A percentile compares a stretch with the other conserved stretches of the same genome.
phyloP scores from a whole-genome alignment of 2,329 filamentous ascomycete genomes.

The Epichloe glyceriae region DNA sequence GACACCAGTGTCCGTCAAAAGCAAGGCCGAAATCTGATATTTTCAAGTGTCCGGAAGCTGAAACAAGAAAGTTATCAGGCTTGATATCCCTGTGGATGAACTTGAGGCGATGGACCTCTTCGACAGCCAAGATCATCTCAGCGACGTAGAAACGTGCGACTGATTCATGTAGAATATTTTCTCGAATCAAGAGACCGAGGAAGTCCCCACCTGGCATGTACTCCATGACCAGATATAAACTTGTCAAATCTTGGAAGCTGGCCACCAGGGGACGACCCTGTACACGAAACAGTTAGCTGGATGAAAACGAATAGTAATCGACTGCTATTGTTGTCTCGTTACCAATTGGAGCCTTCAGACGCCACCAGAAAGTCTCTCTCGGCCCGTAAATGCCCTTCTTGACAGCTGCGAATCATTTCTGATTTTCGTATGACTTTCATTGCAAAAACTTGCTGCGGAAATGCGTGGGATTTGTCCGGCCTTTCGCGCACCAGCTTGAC shows the following conservation, averaged over 20 bases:
- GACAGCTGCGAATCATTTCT: conserved; percentile 78
- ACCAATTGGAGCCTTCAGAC: conserved; percentile 76
- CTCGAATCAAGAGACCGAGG: conserved; percentile 69
- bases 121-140: conserved; percentile 91
- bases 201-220: conserved; percentile 98
- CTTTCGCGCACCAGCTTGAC: conserved; percentile 73
- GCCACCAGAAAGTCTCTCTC: conserved; percentile 86
- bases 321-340: conserved; percentile 9
- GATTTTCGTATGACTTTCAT: conserved; percentile 98
- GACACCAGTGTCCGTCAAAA: conserved; percentile 90
- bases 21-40: conserved; percentile 94
- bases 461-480: conserved; percentile 14
- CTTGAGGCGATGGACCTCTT: conserved; percentile 74
- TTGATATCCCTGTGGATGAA: conserved; percentile 97
- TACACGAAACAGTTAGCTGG: background rate
- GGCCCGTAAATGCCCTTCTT: conserved; percentile 83
- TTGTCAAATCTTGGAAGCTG: conserved; percentile 76
- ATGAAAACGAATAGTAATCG: background rate
- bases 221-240: conserved; percentile 91
- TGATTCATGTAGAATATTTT: conserved; percentile 68
- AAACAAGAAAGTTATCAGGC: conserved; percentile 92
- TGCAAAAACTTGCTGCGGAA: conserved; percentile 54
- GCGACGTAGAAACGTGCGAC: conserved; percentile 79
- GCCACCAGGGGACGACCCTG: conserved; percentile 78
- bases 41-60: conserved; percentile 76